Base-by-base conservation (phyloP, 202 grass and related monocot species). In the Carex arenaria region DNA sequence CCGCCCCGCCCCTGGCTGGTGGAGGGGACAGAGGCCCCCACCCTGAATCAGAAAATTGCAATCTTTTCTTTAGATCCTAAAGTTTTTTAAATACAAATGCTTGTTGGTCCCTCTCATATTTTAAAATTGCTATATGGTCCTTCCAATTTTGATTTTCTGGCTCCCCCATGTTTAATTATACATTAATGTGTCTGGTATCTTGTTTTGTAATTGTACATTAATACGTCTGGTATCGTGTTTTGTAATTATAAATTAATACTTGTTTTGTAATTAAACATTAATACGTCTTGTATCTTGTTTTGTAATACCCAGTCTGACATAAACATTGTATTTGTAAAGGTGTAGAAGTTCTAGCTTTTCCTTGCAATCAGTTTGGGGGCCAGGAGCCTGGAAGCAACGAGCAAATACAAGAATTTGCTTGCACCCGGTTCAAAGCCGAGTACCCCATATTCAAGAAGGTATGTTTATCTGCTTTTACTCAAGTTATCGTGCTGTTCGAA, bases 361-460 rank as follows among this genome's bases (percentile, higher is more conserved):
- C 90, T 42, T 94, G 87, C 74, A 94, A 93, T 66, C 90, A 93
- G 22, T 91, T 94, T 84, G 95, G 47, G 0, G 85, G 87, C 17
- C 73, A 77, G 84, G 87, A 91, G 84, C 85, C 89, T 43, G 92
- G 90, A 36, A 93, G 68, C 45, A 88, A 85, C 64, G 89, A 89
- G 56, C 85, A 91, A 81, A 87, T 93, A 77, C 86, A 85, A 45
- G 92, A 93, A 85, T 84, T 86, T 83, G 90, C 83, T 30, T 98
- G 90, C 66, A 87, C 77, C 62, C 70, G 87, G 45, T 90, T 93
- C 79, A 91, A 88, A 87, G 84, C 85, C 53, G 77, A 93, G 61
- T 98, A 82, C 54, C 90, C 87, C 51, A 85, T 94, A 83, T 89
- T 91, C 78, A 64, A 90, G 80, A 97, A 93, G 90, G 90, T 94